These are phyloP conservation scores for Polymyxa betae DNA, from an alignment of 208 protist genomes.

Conservation along the genomic window DNA sequence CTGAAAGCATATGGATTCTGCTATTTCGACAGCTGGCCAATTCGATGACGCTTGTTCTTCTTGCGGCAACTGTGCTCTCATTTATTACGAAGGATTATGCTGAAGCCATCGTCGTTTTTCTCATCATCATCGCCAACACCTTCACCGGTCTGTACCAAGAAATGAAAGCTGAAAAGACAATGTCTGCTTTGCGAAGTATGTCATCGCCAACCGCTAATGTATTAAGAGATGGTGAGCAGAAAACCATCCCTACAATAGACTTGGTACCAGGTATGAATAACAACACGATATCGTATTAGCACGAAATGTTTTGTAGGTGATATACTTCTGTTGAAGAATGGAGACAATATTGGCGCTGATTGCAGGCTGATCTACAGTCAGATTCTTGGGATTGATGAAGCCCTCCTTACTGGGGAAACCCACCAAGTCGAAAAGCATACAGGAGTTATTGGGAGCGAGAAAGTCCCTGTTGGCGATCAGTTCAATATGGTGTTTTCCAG, in stretches of 20 bases:
- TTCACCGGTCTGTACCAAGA: slow-evolving; percentile 9
- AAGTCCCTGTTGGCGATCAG: slow-evolving; percentile 29
- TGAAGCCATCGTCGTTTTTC: not conserved
- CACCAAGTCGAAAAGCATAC: not conserved
- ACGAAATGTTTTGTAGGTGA: slow-evolving; percentile 24
- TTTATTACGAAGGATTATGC: slow-evolving; percentile 30
- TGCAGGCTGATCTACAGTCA: slow-evolving; percentile 39
- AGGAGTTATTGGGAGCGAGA: not conserved
- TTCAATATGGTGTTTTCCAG: slow-evolving; percentile 53
- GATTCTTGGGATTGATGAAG: slow-evolving; percentile 40
- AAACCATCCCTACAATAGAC: not conserved
- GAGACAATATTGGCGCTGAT: slow-evolving; percentile 57
- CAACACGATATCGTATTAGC: not conserved
- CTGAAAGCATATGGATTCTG: not conserved
- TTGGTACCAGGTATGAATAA: slow-evolving; percentile 10
- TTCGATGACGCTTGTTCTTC: not conserved
- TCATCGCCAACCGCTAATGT: not conserved
- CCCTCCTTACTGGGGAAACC: slow-evolving; percentile 58
- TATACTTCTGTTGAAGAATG: slow-evolving; percentile 53
- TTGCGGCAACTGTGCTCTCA: not conserved
- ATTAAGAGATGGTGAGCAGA: not conserved
- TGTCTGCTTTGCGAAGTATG: not conserved
- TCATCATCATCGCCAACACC: slow-evolving; percentile 43
- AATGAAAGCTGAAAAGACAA: slow-evolving; percentile 19
- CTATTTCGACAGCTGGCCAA: not conserved